A percentile compares a stretch with the other conserved stretches of the same genome.
Conservation (phyloP, 306 rosid genomes). For the Castanospermum australe region DNA sequence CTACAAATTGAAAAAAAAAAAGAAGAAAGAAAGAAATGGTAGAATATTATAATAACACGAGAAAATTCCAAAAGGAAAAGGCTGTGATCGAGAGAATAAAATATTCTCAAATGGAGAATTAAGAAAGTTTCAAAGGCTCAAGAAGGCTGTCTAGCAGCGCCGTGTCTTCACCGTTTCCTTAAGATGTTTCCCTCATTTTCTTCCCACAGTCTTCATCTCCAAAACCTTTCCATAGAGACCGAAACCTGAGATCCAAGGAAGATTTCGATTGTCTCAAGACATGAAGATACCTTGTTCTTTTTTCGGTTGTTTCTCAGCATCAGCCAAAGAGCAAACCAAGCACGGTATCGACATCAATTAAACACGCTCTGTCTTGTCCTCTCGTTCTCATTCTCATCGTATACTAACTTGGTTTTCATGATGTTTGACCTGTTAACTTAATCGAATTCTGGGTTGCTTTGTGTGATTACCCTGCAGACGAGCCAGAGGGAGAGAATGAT, state of each 20-base stretch:
- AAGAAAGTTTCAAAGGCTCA: slow-evolving; percentile 6
- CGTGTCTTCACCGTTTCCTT: background rate
- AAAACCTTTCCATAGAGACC: slow-evolving; percentile 13
- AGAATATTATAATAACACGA: no score
- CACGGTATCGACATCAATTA: slow-evolving; percentile 7
- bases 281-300: slow-evolving; percentile 24
- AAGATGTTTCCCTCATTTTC: slow-evolving; percentile 11
- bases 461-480: background rate
- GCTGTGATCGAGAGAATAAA: background rate
- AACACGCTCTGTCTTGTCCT: background rate
- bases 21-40: no score
- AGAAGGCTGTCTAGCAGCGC: background rate
- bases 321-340: background rate
- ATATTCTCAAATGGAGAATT: background rate
- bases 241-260: background rate
- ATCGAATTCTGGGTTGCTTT: background rate
- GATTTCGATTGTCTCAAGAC: background rate
- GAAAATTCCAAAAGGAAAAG: background rate
- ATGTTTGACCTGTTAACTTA: background rate
- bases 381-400: background rate
- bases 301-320: slow-evolving; percentile 13
- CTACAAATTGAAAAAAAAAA: no score
- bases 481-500: slow-evolving; percentile 37
- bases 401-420: background rate
- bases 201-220: background rate